Conservation (phyloP, 352 stramenopile genomes). For the Globisporangium emineosum region DNA sequence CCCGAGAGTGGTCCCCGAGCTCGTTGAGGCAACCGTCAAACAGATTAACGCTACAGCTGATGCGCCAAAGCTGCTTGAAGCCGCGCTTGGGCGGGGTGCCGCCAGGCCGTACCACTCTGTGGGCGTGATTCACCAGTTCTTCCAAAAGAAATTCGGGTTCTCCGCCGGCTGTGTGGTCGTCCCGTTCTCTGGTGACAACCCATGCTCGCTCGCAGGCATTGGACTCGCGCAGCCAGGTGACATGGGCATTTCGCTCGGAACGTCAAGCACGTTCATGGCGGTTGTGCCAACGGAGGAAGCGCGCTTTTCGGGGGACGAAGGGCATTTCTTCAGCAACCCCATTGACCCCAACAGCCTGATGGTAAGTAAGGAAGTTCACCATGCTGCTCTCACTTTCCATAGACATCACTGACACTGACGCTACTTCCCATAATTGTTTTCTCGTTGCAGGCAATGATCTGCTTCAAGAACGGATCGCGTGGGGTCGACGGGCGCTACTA, state of each 20-base stretch:
- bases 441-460: conserved; percentile 72
- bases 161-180: conserved; percentile 52
- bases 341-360: conserved; percentile 67
- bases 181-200: conserved; percentile 82
- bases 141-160: conserved; percentile 65
- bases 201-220: conserved; percentile 67
- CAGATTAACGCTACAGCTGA: conserved; percentile 13
- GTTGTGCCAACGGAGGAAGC: conserved; percentile 41
- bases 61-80: conserved; percentile 16
- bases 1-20: conserved; percentile 51
- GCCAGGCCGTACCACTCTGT: conserved; percentile 39
- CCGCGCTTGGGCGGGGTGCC: conserved; percentile 38
- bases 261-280: conserved; percentile 62
- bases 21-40: conserved; percentile 36
- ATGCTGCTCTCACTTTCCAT: too few species aligned
- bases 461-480: conserved; percentile 84
- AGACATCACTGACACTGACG: background rate
- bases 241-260: conserved; percentile 60
- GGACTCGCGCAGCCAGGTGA: conserved; percentile 52
- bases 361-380: too few species aligned
- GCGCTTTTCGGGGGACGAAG: conserved; percentile 53
- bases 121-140: conserved; percentile 58
- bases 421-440: too few species aligned
- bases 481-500: too few species aligned
- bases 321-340: conserved; percentile 83